A percentile compares a stretch with the other conserved stretches of the same genome.
These are phyloP conservation scores for Penicillium parvum DNA, from an alignment of 495 filamentous ascomycete species.

Conservation along the genomic window DNA sequence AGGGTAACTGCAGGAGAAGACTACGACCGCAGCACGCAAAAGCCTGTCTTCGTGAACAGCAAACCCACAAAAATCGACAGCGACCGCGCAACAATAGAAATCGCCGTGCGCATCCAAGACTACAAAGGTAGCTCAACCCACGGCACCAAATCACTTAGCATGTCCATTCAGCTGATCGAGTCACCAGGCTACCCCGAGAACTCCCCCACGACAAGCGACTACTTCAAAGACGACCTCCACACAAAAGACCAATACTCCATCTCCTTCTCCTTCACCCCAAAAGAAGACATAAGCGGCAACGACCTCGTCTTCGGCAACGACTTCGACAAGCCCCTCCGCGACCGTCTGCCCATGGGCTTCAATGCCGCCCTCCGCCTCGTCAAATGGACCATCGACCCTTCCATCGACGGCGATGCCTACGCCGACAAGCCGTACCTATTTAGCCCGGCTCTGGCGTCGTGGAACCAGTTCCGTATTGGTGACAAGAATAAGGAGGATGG, in stretches of 20 bases:
- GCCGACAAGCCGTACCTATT: conserved; percentile 82
- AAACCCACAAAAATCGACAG: conserved; percentile 54
- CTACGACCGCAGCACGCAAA: conserved; percentile 64
- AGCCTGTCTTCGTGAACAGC: conserved; percentile 68
- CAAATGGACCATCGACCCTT: conserved; percentile 82
- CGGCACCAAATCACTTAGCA: neutral
- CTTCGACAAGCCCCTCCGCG: conserved; percentile 81
- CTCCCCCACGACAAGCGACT: conserved; percentile 58
- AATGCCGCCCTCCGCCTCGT: conserved; percentile 73
- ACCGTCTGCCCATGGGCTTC: conserved; percentile 83
- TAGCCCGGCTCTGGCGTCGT: conserved; percentile 66
- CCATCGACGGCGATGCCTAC: conserved; percentile 81
- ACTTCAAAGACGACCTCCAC: conserved; percentile 70
- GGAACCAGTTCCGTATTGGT: conserved; percentile 69
- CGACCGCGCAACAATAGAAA: conserved; percentile 52
- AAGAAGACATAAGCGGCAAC: conserved; percentile 58
- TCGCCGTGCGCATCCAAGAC: conserved; percentile 67
- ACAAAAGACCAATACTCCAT: conserved; percentile 76
- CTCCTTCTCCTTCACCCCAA: conserved; percentile 67
- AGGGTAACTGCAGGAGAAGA: conserved; percentile 58
- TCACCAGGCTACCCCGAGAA: conserved; percentile 51
- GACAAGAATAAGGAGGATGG: conserved; percentile 28
- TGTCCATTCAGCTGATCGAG: conserved; percentile 1
- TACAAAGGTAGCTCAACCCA: conserved; percentile 43
- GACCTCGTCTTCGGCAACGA: conserved; percentile 89